Evolutionary conservation across 1,284 basidiomycete species (phyloP), one percentile per base, ranked within the genome.

Genomic region (Marasmius oreades): DNA sequence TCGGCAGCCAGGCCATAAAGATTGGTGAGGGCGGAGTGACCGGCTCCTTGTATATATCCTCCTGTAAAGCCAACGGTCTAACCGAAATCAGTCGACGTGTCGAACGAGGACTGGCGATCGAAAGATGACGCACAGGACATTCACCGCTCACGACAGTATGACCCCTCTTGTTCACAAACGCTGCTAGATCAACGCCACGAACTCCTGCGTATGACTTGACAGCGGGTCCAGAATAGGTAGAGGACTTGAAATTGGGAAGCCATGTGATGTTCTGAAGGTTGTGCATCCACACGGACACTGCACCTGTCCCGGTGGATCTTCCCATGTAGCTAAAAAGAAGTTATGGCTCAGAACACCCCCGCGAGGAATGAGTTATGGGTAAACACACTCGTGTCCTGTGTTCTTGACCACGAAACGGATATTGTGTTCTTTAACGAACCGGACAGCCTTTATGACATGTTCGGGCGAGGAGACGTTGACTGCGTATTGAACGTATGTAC

Each of bases 361-460:
- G 37, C 23, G 43, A 36, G 7, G 36, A 45, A n/a, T 7, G n/a
- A n/a, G n/a, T 16, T 18, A 42, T 18, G 11, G n/a, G 22, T 18
- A 24, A 5, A 61, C 61, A 1, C 44, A 64, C 59, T 67, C 66
- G 53, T 67, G 66, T 12, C 66, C 66, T 1, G 66, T 65, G 44
- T 65, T 65, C n/a, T 59, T 59, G 11, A 66, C 55, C 5, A 66
- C 62, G 34, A 67, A 62, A 3, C 65, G 61, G n/a, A 67, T 59
- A 43, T 66, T 64, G 42, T 65, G 53, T 33, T 56, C 54, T 23
- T 61, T 58, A 2, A 57, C 62, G 46, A 67, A 67, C 5, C 57
- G 53, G 20, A 65, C 26, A 5, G 62, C 60, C 24, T 59, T 56
- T n/a, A 60, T 52, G n/a, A 67, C 55, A 28, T 68, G 64, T 12